phyloP scores from a whole-genome alignment of 108 stramenopile species.

The Pinguiococcus pyrenoidosus region DNA sequence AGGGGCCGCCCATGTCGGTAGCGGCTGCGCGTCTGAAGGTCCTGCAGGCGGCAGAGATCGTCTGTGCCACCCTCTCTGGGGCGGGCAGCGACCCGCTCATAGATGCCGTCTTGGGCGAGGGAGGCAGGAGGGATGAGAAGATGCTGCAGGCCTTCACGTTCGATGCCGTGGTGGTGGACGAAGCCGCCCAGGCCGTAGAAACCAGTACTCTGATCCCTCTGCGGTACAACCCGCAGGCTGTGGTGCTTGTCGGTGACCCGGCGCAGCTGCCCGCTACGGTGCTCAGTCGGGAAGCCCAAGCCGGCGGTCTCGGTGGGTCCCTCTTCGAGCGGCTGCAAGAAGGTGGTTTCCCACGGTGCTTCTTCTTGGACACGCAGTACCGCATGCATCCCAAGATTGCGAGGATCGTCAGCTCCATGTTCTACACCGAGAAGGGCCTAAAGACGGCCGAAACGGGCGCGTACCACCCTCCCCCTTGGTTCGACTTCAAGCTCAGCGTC shows the following conservation, averaged over 20 bases:
- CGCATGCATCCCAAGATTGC: conserved; percentile 93
- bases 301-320: conserved; percentile 17
- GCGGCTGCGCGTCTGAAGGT: conserved; percentile 7
- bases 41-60: conserved; percentile 20
- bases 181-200: conserved; percentile 30
- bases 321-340: conserved; percentile 13
- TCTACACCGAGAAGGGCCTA: too few relatives aligned
- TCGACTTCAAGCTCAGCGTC: too few relatives aligned
- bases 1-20: conserved; percentile 1
- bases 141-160: too few relatives aligned
- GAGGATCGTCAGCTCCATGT: too few relatives aligned
- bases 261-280: conserved; percentile 24
- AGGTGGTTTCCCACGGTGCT: conserved; percentile 31
- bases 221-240: conserved; percentile 9
- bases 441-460: too few relatives aligned
- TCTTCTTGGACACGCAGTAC: conserved; percentile 88
- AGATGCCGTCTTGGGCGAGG: conserved; percentile 14
- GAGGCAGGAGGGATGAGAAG: neutral
- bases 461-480: too few relatives aligned
- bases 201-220: conserved; percentile 24
- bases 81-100: conserved; percentile 14
- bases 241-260: conserved; percentile 19
- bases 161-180: conserved; percentile 24
- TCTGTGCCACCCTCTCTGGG: conserved; percentile 22
- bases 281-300: conserved; percentile 9